These are phyloP conservation scores for Chlorella sp. DNA, from an alignment of 139 green algal genomes.

Conservation along the genomic window DNA sequence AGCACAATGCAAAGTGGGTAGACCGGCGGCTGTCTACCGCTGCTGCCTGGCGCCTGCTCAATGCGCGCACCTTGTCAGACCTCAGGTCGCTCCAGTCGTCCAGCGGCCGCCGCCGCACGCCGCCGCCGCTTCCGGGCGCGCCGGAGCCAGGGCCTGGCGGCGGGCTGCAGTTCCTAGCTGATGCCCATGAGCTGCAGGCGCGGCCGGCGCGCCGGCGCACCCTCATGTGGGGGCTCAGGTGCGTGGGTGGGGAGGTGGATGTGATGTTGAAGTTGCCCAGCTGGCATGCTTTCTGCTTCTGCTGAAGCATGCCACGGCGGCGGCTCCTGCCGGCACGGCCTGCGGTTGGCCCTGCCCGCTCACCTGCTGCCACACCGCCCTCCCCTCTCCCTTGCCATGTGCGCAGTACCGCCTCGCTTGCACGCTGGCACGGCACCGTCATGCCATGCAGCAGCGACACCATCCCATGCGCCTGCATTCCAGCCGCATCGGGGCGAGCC, in stretches of 20 bases:
- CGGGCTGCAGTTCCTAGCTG: not conserved
- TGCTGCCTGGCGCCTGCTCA: slow-evolving; percentile 20
- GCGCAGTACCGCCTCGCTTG: not conserved
- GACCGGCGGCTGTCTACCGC: slow-evolving; percentile 4
- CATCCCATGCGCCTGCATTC: too few relatives aligned
- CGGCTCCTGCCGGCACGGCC: too few relatives aligned
- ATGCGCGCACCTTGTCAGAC: not conserved
- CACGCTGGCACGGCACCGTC: not conserved
- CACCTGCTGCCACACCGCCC: too few relatives aligned
- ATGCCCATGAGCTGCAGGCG: not conserved
- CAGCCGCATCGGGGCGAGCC: too few relatives aligned
- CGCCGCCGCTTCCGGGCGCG: not conserved
- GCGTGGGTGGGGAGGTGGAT: too few relatives aligned
- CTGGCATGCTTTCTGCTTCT: too few relatives aligned
- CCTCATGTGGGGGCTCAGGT: not conserved
- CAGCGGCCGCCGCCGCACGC: not conserved
- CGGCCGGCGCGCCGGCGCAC: not conserved
- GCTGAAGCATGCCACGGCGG: too few relatives aligned
- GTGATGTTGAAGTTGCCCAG: too few relatives aligned
- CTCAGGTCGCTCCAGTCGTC: not conserved
- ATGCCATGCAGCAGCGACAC: not conserved
- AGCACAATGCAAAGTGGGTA: slow-evolving; percentile 18
- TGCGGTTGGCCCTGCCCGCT: too few relatives aligned
- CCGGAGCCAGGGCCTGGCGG: not conserved
- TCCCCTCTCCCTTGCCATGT: too few relatives aligned